Percentiles rank a stretch among this genome's conserved stretches.
These are phyloP conservation scores for Stellera chamaejasme DNA, from an alignment of 345 rosid species.

Conservation along the genomic window DNA sequence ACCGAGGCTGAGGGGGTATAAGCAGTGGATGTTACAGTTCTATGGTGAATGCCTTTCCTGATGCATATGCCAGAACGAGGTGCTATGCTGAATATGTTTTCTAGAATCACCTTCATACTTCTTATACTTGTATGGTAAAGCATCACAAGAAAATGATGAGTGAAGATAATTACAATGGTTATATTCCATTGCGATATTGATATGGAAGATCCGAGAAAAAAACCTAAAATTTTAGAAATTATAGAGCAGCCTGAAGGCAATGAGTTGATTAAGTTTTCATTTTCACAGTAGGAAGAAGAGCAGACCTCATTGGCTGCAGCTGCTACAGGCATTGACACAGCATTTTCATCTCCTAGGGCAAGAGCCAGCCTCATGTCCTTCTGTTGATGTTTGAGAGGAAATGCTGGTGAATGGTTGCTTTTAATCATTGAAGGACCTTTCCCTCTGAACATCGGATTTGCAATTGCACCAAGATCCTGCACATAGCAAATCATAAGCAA, in stretches of 20 bases:
- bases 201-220: too few relatives aligned
- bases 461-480: constrained; percentile 78
- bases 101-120: too few relatives aligned
- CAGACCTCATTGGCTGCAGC: constrained; percentile 89
- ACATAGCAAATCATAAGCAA: constrained; percentile 7
- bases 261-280: background rate
- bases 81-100: too few relatives aligned
- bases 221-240: too few relatives aligned
- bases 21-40: background rate
- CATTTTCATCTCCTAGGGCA: constrained; percentile 92
- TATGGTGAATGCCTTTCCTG: too few relatives aligned
- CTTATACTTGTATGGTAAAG: too few relatives aligned
- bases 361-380: constrained; percentile 94
- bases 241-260: too few relatives aligned
- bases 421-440: constrained; percentile 86
- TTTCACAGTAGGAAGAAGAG: constrained; percentile 7
- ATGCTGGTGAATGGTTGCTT: constrained; percentile 56
- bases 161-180: too few relatives aligned
- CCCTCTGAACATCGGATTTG: constrained; percentile 78
- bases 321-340: constrained; percentile 85
- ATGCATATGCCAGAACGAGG: too few relatives aligned
- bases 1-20: background rate
- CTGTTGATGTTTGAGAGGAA: constrained; percentile 90
- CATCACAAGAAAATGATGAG: too few relatives aligned
- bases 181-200: too few relatives aligned